These are phyloP conservation scores for Areca catechu DNA, from an alignment of 176 grass and related monocot species.

Conservation along the genomic window DNA sequence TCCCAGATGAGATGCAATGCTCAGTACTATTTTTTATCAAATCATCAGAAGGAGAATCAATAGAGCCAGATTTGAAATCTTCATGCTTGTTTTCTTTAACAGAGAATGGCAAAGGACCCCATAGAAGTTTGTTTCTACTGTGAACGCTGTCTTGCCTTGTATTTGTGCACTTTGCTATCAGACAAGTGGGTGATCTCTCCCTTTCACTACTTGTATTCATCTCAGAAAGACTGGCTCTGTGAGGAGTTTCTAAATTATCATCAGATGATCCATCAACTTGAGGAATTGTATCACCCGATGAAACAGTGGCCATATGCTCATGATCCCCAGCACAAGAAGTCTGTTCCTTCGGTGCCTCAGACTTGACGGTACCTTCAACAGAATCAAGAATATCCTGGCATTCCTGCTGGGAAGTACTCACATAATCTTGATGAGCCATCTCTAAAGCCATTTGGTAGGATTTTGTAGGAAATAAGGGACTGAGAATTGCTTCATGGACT, in stretches of 20 bases:
- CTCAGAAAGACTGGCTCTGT: slow-evolving; percentile 21
- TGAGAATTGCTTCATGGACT: slow-evolving; percentile 69
- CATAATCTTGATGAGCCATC: slow-evolving; percentile 75
- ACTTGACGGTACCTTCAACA: slow-evolving; percentile 30
- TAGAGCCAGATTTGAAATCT: slow-evolving; percentile 22
- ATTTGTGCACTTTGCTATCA: slow-evolving; percentile 20
- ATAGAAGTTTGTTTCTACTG: slow-evolving; percentile 40
- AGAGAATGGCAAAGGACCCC: slow-evolving; percentile 69
- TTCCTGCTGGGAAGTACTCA: slow-evolving; percentile 74
- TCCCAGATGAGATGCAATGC: slow-evolving; percentile 23
- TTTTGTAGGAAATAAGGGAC: slow-evolving; percentile 62
- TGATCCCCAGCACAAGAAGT: slow-evolving; percentile 14
- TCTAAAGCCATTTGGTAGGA: slow-evolving; percentile 63
- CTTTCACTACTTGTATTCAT: slow-evolving; percentile 28
- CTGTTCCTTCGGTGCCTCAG: slow-evolving; percentile 27
- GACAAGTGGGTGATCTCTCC: slow-evolving; percentile 9
- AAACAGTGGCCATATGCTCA: slow-evolving; percentile 23
- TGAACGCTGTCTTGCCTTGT: slow-evolving; percentile 28
- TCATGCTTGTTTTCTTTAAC: slow-evolving; percentile 27
- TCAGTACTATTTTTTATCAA: slow-evolving; percentile 8
- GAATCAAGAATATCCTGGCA: slow-evolving; percentile 97
- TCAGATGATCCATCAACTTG: slow-evolving; percentile 81
- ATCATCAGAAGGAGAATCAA: slow-evolving; percentile 26
- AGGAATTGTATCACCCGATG: slow-evolving; percentile 44
- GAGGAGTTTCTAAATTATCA: slow-evolving; percentile 31